Base-by-base conservation (phyloP, 495 filamentous ascomycete species). In the Letharia columbiana region DNA sequence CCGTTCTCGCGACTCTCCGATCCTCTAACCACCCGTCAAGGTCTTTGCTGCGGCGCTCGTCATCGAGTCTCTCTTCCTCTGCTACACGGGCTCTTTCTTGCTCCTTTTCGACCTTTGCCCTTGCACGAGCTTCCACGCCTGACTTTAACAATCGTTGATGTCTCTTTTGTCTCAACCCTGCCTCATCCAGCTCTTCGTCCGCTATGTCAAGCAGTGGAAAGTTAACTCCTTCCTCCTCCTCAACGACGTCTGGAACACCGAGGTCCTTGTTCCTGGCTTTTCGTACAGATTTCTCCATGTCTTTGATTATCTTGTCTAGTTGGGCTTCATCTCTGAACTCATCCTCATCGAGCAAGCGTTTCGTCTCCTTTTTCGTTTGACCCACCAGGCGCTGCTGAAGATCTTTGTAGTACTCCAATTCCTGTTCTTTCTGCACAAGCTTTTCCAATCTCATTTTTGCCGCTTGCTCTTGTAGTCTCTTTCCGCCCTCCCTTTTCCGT, bases 371-470 rank as follows among this genome's bases (percentile, higher is more conserved):
- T 76, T 98, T 98, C 23, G 85, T 90, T 61, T 82, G 82, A 31
- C 85, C 81, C 42, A 84, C 82, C 11, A 95, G 75, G 23, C 81
- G 83, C 20, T 77, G 73, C 65, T 92, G 89, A 7, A 98, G 78
- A 62, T 91, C 84, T 72, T 90, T 91, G 80, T 91, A 96, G 74
- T 95, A 97, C 65, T 96, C 93, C 18, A 98, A 77, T 71, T 98
- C 93, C 73, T 96, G 86, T 76, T 98, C 94, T 75, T 97, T 98
- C 71, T 89, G 89, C 72, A 97, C 90, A 33, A 98, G 79, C 75
- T 95, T 92, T 56, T 98, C 95, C 8, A 98, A 77, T 23, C 94
- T 84, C 89, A 96, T 96, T 74, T 95, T 97, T 4, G 94, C 93
- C 0, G 94, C 95, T 73, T 98, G 94, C 71, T 96, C 94, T 73